Evolutionary conservation across 179 eudicot species (phyloP).

Genomic region (Carnegiea gigantea): DNA sequence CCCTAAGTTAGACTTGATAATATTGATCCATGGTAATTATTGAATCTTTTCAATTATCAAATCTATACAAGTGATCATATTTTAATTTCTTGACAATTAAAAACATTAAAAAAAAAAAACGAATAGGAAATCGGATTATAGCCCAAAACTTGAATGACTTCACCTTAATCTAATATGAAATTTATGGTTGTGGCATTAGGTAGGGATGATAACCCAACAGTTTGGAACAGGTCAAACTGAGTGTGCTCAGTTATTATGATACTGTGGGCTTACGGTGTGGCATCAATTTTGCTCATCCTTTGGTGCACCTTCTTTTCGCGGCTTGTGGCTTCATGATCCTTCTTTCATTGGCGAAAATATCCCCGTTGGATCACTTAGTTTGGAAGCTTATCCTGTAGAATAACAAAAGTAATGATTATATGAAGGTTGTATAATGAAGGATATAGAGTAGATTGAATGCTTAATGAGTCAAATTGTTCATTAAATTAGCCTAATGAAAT

Average conservation of each 20-base stretch:
- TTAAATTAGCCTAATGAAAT: too few relatives aligned
- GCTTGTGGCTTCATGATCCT: conserved; percentile 24
- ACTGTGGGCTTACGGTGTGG: conserved; percentile 41
- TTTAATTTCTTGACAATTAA: too few relatives aligned
- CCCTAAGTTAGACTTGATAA: too few relatives aligned
- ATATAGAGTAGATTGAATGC: too few relatives aligned
- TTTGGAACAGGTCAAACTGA: conserved; percentile 55
- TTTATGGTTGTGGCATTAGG: not conserved
- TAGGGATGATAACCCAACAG: conserved; percentile 56
- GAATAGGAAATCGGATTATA: too few relatives aligned
- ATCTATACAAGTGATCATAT: not conserved
- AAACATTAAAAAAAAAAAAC: too few relatives aligned
- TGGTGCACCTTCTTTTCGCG: conserved; percentile 49
- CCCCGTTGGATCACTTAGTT: too few relatives aligned
- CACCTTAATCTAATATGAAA: not conserved
- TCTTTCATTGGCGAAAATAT: not conserved
- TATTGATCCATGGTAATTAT: not conserved
- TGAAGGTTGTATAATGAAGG: too few relatives aligned
- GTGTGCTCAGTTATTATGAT: conserved; percentile 47
- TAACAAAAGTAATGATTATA: too few relatives aligned
- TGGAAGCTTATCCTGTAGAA: too few relatives aligned
- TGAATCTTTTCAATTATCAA: not conserved
- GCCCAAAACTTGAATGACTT: too few relatives aligned
- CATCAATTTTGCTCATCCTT: conserved; percentile 43
- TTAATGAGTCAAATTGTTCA: too few relatives aligned